A percentile compares a stretch with the other conserved stretches of the same genome.
Evolutionary conservation across 305 asterid genomes (phyloP).

Genomic region (Solanum hybrid): DNA sequence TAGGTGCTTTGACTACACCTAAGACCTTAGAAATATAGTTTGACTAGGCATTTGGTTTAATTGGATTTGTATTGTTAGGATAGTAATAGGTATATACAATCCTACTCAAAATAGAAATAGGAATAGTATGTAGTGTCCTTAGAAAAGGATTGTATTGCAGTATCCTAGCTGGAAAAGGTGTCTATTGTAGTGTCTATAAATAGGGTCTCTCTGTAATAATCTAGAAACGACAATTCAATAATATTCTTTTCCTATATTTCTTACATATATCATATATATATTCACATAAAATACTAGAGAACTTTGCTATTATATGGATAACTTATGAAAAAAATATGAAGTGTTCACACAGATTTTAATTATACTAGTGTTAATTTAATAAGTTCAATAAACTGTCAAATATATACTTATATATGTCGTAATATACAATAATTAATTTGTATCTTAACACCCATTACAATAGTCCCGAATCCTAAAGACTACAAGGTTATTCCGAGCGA

Average conservation of each 20-base stretch:
- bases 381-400: neutral
- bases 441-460: neutral
- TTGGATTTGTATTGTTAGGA: neutral
- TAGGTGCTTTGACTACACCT: neutral
- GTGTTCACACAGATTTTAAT: neutral
- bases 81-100: neutral
- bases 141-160: neutral
- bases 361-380: neutral
- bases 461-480: neutral
- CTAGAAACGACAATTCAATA: neutral
- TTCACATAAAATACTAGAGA: neutral
- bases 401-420: neutral
- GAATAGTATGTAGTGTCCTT: neutral
- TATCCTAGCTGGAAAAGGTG: neutral
- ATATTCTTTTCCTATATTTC: neutral
- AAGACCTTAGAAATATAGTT: neutral
- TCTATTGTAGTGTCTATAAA: neutral
- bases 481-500: neutral
- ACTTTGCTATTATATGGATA: neutral
- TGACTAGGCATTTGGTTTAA: neutral
- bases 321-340: neutral
- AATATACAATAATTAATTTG: neutral
- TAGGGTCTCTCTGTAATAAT: neutral
- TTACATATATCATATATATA: neutral
- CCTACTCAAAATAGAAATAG: neutral